Conservation (phyloP, 1,284 basidiomycete genomes). For the Ceratobasidium sp. region DNA sequence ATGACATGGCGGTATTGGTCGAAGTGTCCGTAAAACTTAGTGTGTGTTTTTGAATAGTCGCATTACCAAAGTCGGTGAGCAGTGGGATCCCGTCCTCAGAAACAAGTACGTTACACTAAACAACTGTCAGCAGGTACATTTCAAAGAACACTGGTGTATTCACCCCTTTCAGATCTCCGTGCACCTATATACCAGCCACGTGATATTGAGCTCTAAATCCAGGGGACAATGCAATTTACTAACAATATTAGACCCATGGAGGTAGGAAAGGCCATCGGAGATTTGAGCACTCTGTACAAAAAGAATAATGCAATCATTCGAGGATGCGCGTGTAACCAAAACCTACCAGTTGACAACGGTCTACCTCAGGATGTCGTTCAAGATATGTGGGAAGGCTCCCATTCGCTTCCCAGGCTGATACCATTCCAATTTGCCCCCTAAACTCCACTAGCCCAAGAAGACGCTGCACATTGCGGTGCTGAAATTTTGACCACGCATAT, state of each 20-base stretch:
- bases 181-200: neutral
- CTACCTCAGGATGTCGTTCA: neutral
- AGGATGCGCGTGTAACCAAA: neutral
- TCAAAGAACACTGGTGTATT: no score
- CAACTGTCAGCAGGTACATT: no score
- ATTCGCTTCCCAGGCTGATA: neutral
- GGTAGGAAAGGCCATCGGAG: neutral
- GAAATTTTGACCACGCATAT: constrained; percentile 9
- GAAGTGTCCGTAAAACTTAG: neutral
- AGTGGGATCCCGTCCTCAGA: neutral
- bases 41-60: neutral
- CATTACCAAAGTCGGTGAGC: constrained; percentile 1
- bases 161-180: constrained; percentile 12
- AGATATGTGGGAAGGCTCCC: neutral
- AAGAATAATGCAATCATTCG: neutral
- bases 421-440: neutral
- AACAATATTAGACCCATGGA: neutral
- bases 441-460: neutral
- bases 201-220: neutral
- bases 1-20: neutral
- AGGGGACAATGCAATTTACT: neutral
- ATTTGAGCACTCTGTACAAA: neutral
- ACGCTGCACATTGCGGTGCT: neutral
- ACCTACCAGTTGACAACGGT: neutral
- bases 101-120: neutral